Evolutionary conservation across 371 early-diverging fungal genomes (phyloP), one percentile per base, ranked within the genome.

Genomic region (Saksenaea vasiformis): DNA sequence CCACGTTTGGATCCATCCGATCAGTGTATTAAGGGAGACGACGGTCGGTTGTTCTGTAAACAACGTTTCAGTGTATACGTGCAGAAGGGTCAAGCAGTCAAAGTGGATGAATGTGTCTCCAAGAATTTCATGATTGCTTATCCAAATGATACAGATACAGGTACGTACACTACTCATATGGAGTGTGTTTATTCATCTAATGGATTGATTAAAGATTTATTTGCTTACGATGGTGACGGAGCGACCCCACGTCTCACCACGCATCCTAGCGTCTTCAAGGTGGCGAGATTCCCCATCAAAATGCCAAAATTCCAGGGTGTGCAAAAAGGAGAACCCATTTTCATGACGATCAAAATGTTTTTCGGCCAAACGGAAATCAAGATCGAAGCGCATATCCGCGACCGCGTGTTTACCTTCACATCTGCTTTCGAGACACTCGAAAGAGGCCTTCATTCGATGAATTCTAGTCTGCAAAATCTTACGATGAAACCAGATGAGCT

Each of bases 31-130:
- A 74, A 76, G 24, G 82, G 82, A 2, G 82, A 79, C 24, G 79
- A 77, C 41, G 73, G 74, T 34, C 69, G 82, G 1, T 44, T 79
- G 43, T 82, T 82, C 61, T 82, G 82, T 64, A 83, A 83, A 58
- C 85, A 86, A 43, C 74, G 87, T 9, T 86, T 85, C 64, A 85
- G 85, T 70, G 80, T 83, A 14, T 86, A 85, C 73, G 85, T 86
- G 7, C 76, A 80, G 26, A 85, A 84, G 31, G 87, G 87, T 1
- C 84, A 86, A 57, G 75, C 83, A 1, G 82, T 86, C 51, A 84
- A 82, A 24, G 73, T 80, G 36, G 83, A 86, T 62, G 82, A 86
- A 55, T 83, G 83, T 54, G 81, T 86, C 26, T 83, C 84, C 67
- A 86, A 84, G 72, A 86, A 86, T 70, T 86, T 85, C 56, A 80